A percentile compares a stretch with the other conserved stretches of the same genome.
These are phyloP conservation scores for Alternaria sp. DNA, from an alignment of 2,329 filamentous ascomycete species.

Conservation along the genomic window DNA sequence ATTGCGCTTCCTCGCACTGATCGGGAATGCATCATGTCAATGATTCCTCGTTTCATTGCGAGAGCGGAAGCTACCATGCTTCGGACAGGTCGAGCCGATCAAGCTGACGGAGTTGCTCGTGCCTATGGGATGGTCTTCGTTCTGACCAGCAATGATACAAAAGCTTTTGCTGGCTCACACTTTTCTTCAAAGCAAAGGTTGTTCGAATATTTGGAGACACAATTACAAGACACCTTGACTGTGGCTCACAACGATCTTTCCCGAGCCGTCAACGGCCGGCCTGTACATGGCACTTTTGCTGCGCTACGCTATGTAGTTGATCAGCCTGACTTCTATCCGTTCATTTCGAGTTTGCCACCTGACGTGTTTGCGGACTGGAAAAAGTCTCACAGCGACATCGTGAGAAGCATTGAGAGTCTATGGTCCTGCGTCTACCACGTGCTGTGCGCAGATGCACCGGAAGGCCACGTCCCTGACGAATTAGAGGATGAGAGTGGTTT, in stretches of 20 bases:
- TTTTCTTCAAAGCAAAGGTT: constrained; percentile 56
- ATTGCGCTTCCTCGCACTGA: constrained; percentile 30
- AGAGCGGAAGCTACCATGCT: constrained; percentile 66
- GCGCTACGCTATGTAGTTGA: constrained; percentile 61
- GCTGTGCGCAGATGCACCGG: constrained; percentile 92
- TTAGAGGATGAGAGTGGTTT: constrained; percentile 74
- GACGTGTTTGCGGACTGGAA: constrained; percentile 41
- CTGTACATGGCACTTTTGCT: constrained; percentile 57
- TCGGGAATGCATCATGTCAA: constrained; percentile 20
- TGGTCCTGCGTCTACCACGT: constrained; percentile 80
- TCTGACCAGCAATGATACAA: constrained; percentile 24
- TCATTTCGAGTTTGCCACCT: constrained; percentile 19
- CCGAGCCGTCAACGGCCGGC: constrained; percentile 61
- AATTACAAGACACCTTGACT: constrained; percentile 70
- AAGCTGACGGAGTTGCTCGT: constrained; percentile 88
- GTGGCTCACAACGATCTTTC: constrained; percentile 72
- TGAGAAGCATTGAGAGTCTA: constrained; percentile 70
- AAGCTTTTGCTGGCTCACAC: constrained; percentile 21
- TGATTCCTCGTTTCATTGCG: constrained; percentile 39
- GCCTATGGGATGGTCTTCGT: constrained; percentile 77
- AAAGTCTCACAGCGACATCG: constrained; percentile 63
- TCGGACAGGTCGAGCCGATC: constrained; percentile 82
- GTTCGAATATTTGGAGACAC: constrained; percentile 65
- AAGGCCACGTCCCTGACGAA: constrained; percentile 83
- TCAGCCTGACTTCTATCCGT: constrained; percentile 49